Evolutionary conservation across 768 basidiomycete genomes (phyloP), one percentile per base, ranked within the genome.

Genomic region (Auriscalpium orientale): DNA sequence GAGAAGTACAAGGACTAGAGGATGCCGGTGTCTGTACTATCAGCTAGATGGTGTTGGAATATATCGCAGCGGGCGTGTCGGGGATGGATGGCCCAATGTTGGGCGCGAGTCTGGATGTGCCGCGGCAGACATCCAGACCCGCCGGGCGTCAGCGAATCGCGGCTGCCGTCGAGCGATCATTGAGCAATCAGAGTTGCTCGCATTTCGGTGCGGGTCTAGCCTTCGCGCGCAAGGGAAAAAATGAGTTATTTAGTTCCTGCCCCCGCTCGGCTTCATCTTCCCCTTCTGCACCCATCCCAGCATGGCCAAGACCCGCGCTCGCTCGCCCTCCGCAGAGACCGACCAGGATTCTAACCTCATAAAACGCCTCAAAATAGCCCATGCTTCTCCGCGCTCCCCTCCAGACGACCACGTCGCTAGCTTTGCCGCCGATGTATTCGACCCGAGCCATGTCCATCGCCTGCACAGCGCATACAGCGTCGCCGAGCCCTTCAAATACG

Each of bases 401-500:
- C 45, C 53, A 28, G 53, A 57, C n/a, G 67, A 71, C 65, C 35
- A 66, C 8, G 38, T 71, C 60, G 58, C 64, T 56, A 59, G 57
- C 48, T 88, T 88, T 63, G 71, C 79, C 4, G 59, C 79, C 18
- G 75, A 72, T 46, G 70, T 92, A 47, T 80, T 92, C 58, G 76
- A 82, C 56, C 75, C 77, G 53, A 67, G 74, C 51, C 82, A 76
- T 59, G 76, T 87, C 58, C 73, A 82, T 35, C 67, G 72, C 18
- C 74, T 92, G 38, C 74, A 80, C 61, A 62, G 72, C 12, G 68
- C 72, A 44, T 95, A 97, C 69, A 61, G 68, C 12, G 61, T 71
- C 7, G 84, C 75, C 62, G 66, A 76, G 53, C 94, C 94, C 0
- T 98, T 85, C 80, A 89, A 87, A 70, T 84, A 95, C 71, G 83